phyloP scores from a whole-genome alignment of 2,329 filamentous ascomycete genomes.

The Trematosphaeria pertusa region DNA sequence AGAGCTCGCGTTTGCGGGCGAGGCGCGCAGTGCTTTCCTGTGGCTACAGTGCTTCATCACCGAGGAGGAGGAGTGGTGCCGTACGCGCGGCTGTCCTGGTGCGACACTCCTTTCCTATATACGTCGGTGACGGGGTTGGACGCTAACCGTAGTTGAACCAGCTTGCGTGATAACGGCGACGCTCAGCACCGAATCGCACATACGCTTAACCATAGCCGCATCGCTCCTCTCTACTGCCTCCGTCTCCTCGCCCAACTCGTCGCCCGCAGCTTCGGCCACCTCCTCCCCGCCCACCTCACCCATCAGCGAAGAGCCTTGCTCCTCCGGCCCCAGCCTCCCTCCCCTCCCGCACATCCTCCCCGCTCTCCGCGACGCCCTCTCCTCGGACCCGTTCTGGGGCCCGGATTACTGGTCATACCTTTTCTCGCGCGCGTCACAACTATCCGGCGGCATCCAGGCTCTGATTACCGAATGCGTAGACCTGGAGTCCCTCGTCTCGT shows the following conservation, averaged over 20 bases:
- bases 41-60: constrained; percentile 66
- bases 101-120: constrained; percentile 10
- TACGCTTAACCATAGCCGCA: constrained; percentile 56
- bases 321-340: constrained; percentile 30
- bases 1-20: constrained; percentile 64
- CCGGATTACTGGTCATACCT: constrained; percentile 53
- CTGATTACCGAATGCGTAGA: constrained; percentile 54
- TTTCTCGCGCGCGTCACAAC: constrained; percentile 51
- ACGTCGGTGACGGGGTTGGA: too few species aligned
- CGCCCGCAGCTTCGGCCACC: constrained; percentile 13
- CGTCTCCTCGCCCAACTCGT: constrained; percentile 24
- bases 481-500: constrained; percentile 51
- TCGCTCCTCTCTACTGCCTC: constrained; percentile 53
- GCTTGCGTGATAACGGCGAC: constrained; percentile 54
- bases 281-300: constrained; percentile 20
- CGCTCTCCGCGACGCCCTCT: constrained; percentile 50
- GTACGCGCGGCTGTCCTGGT: constrained; percentile 62
- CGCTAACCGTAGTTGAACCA: too few species aligned
- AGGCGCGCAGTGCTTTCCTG: constrained; percentile 63
- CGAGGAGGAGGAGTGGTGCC: constrained; percentile 65
- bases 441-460: constrained; percentile 53
- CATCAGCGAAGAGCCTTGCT: constrained; percentile 13
- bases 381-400: constrained; percentile 54
- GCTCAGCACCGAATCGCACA: constrained; percentile 56
- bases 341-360: constrained; percentile 50